Evolutionary conservation across 192 early-diverging fungal species (phyloP).

Genomic region (Coemansia umbellata): DNA sequence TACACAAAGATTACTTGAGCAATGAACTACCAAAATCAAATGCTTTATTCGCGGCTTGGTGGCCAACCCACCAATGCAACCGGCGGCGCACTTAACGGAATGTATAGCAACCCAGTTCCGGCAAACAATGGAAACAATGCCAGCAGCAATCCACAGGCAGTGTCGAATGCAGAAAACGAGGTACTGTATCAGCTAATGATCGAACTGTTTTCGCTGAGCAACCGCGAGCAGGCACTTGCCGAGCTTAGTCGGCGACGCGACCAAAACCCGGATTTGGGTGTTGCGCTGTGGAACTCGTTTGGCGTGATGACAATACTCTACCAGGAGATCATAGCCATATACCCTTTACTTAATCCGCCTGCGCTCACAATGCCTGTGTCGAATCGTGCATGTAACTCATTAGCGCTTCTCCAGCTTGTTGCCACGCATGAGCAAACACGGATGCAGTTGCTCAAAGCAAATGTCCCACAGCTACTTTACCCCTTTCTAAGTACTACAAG

Average conservation of each 20-base stretch:
- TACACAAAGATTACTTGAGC: conserved; percentile 20
- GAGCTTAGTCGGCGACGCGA: conserved; percentile 94
- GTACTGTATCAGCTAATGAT: conserved; percentile 78
- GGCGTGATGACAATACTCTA: conserved; percentile 93
- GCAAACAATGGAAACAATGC: background rate
- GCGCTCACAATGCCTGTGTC: conserved; percentile 82
- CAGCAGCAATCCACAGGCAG: background rate
- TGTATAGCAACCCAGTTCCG: conserved; percentile 1
- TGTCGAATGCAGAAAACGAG: conserved; percentile 62
- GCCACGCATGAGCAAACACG: conserved; percentile 93
- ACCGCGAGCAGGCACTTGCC: conserved; percentile 85
- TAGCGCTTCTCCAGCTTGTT: conserved; percentile 93
- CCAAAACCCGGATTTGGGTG: conserved; percentile 91
- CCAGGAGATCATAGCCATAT: conserved; percentile 95
- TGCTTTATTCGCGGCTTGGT: conserved; percentile 27
- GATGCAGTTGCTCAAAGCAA: conserved; percentile 62
- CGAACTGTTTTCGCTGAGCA: conserved; percentile 71
- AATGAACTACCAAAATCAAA: conserved; percentile 39
- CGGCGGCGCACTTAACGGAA: background rate
- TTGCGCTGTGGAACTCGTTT: conserved; percentile 97
- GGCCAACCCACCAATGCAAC: conserved; percentile 5
- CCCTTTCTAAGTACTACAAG: conserved; percentile 95
- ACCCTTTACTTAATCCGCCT: conserved; percentile 84
- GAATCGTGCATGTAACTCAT: conserved; percentile 94
- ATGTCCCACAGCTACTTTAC: conserved; percentile 96